Evolutionary conservation across 2,329 filamentous ascomycete species (phyloP).

Genomic region (Pseudogymnoascus sp.): DNA sequence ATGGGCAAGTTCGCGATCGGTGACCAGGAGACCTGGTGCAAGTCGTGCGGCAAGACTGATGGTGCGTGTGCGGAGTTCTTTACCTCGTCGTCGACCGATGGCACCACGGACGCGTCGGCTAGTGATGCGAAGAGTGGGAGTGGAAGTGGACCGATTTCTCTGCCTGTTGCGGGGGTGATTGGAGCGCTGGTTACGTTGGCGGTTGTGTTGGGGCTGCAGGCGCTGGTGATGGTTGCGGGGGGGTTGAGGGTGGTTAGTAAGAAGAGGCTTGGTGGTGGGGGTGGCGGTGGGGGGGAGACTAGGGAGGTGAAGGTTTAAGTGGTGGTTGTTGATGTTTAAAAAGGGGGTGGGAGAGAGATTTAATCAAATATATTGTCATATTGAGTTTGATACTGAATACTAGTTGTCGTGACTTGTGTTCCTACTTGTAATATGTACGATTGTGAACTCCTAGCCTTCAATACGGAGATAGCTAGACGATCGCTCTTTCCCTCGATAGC

Average conservation of each 20-base stretch:
- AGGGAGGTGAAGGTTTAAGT: neutral
- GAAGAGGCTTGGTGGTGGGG: slow-evolving; percentile 26
- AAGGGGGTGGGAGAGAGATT: neutral
- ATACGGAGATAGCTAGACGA: too few relatives aligned
- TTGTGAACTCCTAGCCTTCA: too few relatives aligned
- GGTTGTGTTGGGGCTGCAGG: slow-evolving; percentile 51
- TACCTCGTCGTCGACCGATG: slow-evolving; percentile 22
- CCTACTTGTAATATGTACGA: neutral
- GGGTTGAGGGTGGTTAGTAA: slow-evolving; percentile 53
- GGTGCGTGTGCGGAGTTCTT: slow-evolving; percentile 52
- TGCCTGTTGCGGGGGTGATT: slow-evolving; percentile 72
- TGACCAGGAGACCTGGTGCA: slow-evolving; percentile 63
- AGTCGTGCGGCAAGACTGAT: slow-evolving; percentile 63
- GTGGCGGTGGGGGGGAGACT: neutral
- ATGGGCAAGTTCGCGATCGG: slow-evolving; percentile 61
- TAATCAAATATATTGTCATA: neutral
- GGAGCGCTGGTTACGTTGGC: slow-evolving; percentile 61
- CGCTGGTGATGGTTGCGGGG: slow-evolving; percentile 44
- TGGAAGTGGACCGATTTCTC: slow-evolving; percentile 46
- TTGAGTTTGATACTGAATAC: neutral
- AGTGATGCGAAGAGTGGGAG: slow-evolving; percentile 19
- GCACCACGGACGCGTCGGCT: slow-evolving; percentile 19
- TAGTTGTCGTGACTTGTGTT: neutral
- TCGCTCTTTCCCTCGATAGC: too few relatives aligned
- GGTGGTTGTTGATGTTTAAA: neutral